A percentile compares a stretch with the other conserved stretches of the same genome.
These are phyloP conservation scores for Flaveria floridana DNA, from an alignment of 140 eudicot species.

Conservation along the genomic window DNA sequence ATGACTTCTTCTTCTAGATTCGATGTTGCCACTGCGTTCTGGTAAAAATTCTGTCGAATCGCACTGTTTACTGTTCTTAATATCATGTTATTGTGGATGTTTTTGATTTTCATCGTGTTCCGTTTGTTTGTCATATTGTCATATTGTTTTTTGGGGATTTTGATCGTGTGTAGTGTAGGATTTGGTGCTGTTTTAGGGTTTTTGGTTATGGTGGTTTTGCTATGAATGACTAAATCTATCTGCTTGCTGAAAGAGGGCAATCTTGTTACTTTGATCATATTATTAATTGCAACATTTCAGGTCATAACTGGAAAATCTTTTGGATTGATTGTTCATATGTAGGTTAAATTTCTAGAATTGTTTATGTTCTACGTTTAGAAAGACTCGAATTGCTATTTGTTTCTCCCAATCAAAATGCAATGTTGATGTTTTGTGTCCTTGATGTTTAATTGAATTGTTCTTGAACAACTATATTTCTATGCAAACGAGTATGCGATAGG, in stretches of 20 bases:
- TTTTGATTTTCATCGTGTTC: no score
- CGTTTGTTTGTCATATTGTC: no score
- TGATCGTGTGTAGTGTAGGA: background rate
- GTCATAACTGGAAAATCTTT: background rate
- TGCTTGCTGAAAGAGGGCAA: background rate
- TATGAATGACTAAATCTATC: background rate
- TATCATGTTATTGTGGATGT: background rate
- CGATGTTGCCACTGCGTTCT: conserved; percentile 38
- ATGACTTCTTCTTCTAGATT: conserved; percentile 51
- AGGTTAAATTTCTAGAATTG: background rate
- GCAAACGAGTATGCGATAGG: background rate
- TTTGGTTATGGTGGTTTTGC: background rate
- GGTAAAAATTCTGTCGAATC: conserved; percentile 21
- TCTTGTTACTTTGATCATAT: background rate
- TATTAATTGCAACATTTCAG: background rate
- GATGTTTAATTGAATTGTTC: background rate
- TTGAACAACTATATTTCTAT: background rate
- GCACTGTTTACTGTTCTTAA: background rate
- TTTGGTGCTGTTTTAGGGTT: conserved; percentile 7
- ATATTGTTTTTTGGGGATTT: background rate
- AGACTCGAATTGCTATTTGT: background rate
- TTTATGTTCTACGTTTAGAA: background rate
- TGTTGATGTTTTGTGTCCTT: background rate
- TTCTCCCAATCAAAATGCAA: background rate
- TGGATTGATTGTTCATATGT: background rate